Percentiles rank a stretch among this genome's conserved stretches.
Evolutionary conservation across 345 rosid species (phyloP).

Genomic region (Euphorbia peplus): DNA sequence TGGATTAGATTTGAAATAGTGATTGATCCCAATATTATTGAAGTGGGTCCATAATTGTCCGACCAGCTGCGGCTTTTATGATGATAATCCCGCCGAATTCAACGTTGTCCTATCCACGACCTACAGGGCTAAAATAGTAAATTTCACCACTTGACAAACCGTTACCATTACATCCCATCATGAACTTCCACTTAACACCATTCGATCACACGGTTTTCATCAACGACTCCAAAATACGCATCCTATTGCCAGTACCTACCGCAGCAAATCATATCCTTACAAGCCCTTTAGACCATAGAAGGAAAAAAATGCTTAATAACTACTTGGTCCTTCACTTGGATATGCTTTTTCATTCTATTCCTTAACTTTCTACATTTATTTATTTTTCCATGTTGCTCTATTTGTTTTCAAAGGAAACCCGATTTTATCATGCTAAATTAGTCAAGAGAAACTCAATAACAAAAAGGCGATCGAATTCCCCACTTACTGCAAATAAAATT

Average conservation of each 20-base stretch:
- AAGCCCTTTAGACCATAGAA: background rate
- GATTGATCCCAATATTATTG: background rate
- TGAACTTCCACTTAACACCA: background rate
- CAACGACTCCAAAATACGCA: background rate
- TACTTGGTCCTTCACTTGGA: too few relatives aligned
- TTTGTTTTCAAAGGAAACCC: too few relatives aligned
- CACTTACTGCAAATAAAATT: too few relatives aligned
- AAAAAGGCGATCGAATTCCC: too few relatives aligned
- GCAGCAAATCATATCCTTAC: background rate
- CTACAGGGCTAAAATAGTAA: background rate
- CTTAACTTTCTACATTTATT: too few relatives aligned
- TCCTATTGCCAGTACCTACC: background rate
- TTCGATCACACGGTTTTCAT: background rate
- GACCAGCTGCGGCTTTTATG: conserved; percentile 11
- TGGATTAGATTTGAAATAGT: too few relatives aligned
- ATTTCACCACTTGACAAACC: background rate
- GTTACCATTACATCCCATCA: background rate
- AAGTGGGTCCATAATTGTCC: background rate
- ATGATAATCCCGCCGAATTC: conserved; percentile 16
- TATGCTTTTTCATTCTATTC: too few relatives aligned
- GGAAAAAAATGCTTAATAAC: too few relatives aligned
- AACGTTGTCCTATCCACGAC: conserved; percentile 2
- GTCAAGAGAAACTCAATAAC: too few relatives aligned
- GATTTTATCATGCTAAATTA: too few relatives aligned
- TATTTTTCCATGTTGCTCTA: too few relatives aligned